Percentiles rank a stretch among this genome's conserved stretches.
Evolutionary conservation across 2,329 filamentous ascomycete species (phyloP).

Genomic region (Ploettnerulaceae sp.): DNA sequence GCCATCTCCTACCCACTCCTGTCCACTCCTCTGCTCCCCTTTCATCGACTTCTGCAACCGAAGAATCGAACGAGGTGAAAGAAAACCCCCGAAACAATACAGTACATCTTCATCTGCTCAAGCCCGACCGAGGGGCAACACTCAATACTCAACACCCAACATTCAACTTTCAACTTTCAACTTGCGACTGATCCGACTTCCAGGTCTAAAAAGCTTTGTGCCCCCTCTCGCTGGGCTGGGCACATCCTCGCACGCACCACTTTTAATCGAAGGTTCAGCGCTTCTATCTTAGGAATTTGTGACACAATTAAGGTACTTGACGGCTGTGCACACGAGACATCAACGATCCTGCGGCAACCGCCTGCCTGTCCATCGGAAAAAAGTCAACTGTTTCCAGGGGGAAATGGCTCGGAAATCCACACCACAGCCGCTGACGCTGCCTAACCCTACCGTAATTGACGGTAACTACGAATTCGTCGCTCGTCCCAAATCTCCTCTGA

Average conservation of each 20-base stretch:
- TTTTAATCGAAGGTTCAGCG: slow-evolving; percentile 12
- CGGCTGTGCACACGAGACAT: slow-evolving; percentile 28
- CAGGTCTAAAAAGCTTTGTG: neutral
- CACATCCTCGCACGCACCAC: slow-evolving; percentile 18
- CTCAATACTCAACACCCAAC: no score
- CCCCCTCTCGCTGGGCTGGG: neutral
- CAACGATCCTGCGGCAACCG: slow-evolving; percentile 13
- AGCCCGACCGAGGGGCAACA: neutral
- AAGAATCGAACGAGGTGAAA: no score
- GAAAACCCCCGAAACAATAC: neutral
- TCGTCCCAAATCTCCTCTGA: slow-evolving; percentile 25
- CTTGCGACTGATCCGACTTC: slow-evolving; percentile 10
- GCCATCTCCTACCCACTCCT: no score
- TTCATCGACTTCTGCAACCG: no score
- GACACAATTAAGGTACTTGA: slow-evolving; percentile 21
- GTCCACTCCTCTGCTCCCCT: no score
- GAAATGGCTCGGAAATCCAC: slow-evolving; percentile 30
- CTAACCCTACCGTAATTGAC: slow-evolving; percentile 13
- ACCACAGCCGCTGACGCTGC: slow-evolving; percentile 32
- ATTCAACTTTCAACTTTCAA: no score
- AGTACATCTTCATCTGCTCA: neutral
- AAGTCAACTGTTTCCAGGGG: slow-evolving; percentile 14
- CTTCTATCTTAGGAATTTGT: slow-evolving; percentile 23
- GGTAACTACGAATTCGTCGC: slow-evolving; percentile 19
- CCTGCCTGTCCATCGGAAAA: slow-evolving; percentile 7